phyloP scores from a whole-genome alignment of 495 filamentous ascomycete genomes.

The Hypoxylon perforatum region DNA sequence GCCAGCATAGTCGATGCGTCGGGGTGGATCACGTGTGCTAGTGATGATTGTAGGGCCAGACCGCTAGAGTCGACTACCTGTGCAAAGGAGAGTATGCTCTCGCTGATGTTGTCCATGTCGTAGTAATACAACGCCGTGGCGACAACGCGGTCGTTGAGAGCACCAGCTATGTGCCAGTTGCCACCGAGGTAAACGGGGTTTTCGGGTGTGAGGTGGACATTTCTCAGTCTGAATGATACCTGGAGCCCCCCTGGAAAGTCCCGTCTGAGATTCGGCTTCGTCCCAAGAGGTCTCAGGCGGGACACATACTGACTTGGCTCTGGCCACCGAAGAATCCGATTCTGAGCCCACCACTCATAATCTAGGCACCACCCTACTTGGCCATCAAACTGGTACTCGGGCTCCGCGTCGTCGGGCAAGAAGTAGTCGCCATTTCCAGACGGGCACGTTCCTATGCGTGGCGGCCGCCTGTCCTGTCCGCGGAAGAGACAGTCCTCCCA shows the following conservation, averaged over 20 bases:
- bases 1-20: too few species aligned
- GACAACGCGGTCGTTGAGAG: constrained; percentile 66
- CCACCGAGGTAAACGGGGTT: constrained; percentile 55
- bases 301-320: constrained; percentile 28
- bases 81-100: constrained; percentile 64
- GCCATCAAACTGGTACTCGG: constrained; percentile 17
- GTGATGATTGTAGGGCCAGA: constrained; percentile 2
- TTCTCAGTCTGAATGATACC: constrained; percentile 71
- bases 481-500: constrained; percentile 36
- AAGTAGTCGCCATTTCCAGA: constrained; percentile 18
- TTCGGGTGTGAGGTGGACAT: constrained; percentile 69
- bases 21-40: neutral
- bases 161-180: constrained; percentile 63
- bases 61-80: constrained; percentile 41
- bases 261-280: constrained; percentile 10
- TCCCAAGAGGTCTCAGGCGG: constrained; percentile 1
- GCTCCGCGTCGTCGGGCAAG: constrained; percentile 28
- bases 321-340: constrained; percentile 33
- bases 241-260: constrained; percentile 57
- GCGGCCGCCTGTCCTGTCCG: neutral
- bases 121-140: constrained; percentile 72
- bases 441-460: constrained; percentile 22
- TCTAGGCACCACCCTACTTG: neutral
- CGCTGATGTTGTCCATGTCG: constrained; percentile 69
- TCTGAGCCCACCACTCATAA: constrained; percentile 7